Conservation (phyloP, 2,329 filamentous ascomycete genomes). For the Aspergillus luchuensis region DNA sequence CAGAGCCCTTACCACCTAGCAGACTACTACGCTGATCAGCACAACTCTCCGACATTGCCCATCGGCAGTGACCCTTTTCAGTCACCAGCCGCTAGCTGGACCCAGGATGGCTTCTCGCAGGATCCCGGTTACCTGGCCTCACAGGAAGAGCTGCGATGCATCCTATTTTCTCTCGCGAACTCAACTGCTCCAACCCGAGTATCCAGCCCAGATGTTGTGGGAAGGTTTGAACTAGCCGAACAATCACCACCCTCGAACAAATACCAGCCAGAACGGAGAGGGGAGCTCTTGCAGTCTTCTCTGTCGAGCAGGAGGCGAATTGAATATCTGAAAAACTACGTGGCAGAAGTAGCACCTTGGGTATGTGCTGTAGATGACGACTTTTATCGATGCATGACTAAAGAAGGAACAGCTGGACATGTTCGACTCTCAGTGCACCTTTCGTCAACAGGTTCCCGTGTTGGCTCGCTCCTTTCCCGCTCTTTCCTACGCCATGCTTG, state of each 20-base stretch:
- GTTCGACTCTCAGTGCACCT: slow-evolving; percentile 56
- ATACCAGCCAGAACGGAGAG: not conserved
- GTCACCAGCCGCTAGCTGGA: slow-evolving; percentile 22
- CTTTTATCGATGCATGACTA: too few species aligned
- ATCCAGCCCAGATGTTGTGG: slow-evolving; percentile 33
- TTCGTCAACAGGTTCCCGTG: slow-evolving; percentile 54
- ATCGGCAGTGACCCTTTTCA: not conserved
- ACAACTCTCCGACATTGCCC: slow-evolving; percentile 4
- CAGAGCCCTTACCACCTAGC: not conserved
- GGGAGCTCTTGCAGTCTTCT: slow-evolving; percentile 19
- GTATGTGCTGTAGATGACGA: slow-evolving; percentile 28
- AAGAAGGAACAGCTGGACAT: slow-evolving; percentile 53
- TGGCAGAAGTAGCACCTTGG: slow-evolving; percentile 58
- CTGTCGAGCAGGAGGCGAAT: slow-evolving; percentile 40
- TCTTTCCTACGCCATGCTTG: slow-evolving; percentile 54
- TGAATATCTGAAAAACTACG: slow-evolving; percentile 53
- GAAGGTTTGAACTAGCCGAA: slow-evolving; percentile 8
- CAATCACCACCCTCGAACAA: not conserved
- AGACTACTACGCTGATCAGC: not conserved
- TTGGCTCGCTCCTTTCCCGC: slow-evolving; percentile 51
- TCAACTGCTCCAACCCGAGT: slow-evolving; percentile 48
- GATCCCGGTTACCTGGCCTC: slow-evolving; percentile 50
- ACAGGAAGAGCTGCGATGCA: slow-evolving; percentile 48
- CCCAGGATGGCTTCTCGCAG: slow-evolving; percentile 35
- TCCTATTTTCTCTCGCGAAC: slow-evolving; percentile 50